Base-by-base conservation (phyloP, 306 rosid genomes). In the Acacia confusa region DNA sequence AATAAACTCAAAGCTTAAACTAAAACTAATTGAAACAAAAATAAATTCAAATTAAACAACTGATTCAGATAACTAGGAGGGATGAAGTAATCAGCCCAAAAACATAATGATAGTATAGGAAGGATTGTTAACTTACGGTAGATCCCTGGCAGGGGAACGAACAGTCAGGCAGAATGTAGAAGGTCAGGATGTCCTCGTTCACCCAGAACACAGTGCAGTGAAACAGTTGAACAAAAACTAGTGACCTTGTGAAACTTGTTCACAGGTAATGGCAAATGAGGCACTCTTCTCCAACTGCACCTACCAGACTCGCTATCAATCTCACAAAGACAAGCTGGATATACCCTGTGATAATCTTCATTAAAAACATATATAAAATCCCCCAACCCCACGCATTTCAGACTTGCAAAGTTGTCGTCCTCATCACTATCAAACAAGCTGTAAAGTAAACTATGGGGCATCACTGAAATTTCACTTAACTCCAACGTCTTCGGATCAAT, bases 301-400 rank as follows among this genome's bases (percentile, higher is more conserved):
- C 55, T 67, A 24, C 88, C 90, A 73, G 84, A 81, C 75, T 61
- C 84, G 15, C 25, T 85, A 67, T 79, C 64, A 72, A 94, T 87
- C 85, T 94, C 93, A 47, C 97, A 92, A 40, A 94, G 84, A 77
- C 97, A 94, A 76, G 94, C 93, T 1, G 97, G 97, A 28, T 92
- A 94, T 72, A 84, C 85, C 79, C 72, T 86, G 60, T 91, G 94
- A 22, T 87, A 91, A 47, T 91, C 93, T 72, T 94, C 97, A 74
- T 89, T 94, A 70, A 92, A 94, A 73, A 94, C 91, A 60, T 94
- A 94, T 0, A 94, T 44, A 20, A 92, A 89, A 89, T 92, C 89
- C 25, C 97, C 97, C 68, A 81, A 75, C 0, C 97, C 97, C 63
- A 94, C 92, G 24, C 98, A 94, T 64, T 94, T 94, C 86, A 94